Evolutionary conservation across 805 yeast species (phyloP), one percentile per base, ranked within the genome.

Genomic region (Sugiyamaella lignohabitans): DNA sequence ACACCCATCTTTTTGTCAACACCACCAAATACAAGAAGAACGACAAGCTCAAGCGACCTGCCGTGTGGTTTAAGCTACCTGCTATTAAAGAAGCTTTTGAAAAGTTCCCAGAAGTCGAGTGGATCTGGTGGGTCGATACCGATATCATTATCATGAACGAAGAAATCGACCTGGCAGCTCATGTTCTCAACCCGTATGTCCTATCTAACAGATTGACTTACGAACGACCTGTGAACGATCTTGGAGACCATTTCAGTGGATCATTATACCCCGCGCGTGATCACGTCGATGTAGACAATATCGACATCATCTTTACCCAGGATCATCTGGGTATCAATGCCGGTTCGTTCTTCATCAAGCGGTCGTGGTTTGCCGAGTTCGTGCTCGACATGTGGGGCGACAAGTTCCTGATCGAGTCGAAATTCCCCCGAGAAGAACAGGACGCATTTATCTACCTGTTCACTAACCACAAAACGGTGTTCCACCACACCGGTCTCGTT

Each of bases 101-200:
- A 11, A 39, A 36, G 17, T 45, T 60, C 41, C 65, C 67, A 2
- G 57, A 62, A 2, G 64, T 59, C 14, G 65, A 65, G 42, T 65
- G 69, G 69, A 50, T 65, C 30, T 63, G 66, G 65, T 64, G 66
- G 67, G 53, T 65, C n/a, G 69, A 65, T 46, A 49, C 55, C 6
- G 69, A 65, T 37, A 59, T 60, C 11, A 48, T 65, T 20, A 57
- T 65, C 42, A 61, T 63, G 62, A 61, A 62, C 30, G 56, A 58
- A 3, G 41, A 49, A 11, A 37, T 59, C 17, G 61, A 59, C 24
- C 49, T 65, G 11, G 62, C 55, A 1, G 43, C 46, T 8, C 59
- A 58, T 34, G 38, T 65, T 4, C 48, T 65, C 14, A 42, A 54
- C 30, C 62, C 65, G 5, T 39, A 50, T 14, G 62, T 55, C 2